A percentile compares a stretch with the other conserved stretches of the same genome.
phyloP scores from a whole-genome alignment of 1,284 basidiomycete genomes.

The Phenoliferia sp. region DNA sequence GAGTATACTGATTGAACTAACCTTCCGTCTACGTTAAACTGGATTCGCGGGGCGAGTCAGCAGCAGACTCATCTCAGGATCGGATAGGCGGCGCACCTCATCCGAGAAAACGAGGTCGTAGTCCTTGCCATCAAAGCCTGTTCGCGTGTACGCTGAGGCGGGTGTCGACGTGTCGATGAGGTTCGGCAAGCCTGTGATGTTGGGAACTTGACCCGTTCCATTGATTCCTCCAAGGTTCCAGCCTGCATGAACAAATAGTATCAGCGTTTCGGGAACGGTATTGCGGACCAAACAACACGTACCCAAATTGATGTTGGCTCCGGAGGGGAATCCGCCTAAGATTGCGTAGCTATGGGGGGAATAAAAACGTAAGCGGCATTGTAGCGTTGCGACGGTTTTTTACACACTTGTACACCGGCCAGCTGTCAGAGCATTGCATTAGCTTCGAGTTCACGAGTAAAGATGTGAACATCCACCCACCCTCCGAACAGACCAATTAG shows the following conservation, averaged over 20 bases:
- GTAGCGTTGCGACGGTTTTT: neutral
- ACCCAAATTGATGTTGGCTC: constrained; percentile 1
- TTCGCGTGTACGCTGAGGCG: constrained; percentile 33
- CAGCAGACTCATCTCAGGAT: constrained; percentile 33
- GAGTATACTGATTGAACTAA: neutral
- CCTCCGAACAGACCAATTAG: constrained; percentile 36
- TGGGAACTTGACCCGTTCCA: constrained; percentile 36
- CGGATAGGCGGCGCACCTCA: constrained; percentile 47
- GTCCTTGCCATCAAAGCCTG: constrained; percentile 34
- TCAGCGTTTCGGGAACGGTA: constrained; percentile 7
- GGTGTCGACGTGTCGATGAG: constrained; percentile 45
- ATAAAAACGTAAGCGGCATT: neutral
- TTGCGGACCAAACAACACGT: too few species aligned
- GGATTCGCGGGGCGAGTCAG: neutral
- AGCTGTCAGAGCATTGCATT: constrained; percentile 14
- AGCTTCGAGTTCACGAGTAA: constrained; percentile 20
- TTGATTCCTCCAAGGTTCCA: constrained; percentile 39
- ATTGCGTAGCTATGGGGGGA: constrained; percentile 6
- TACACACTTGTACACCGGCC: constrained; percentile 24
- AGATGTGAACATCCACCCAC: constrained; percentile 6
- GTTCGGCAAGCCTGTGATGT: constrained; percentile 31
- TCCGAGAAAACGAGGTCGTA: constrained; percentile 63
- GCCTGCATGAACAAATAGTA: constrained; percentile 34
- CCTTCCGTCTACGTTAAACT: constrained; percentile 58
- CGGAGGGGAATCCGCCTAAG: constrained; percentile 7